Evolutionary conservation across 768 basidiomycete genomes (phyloP), one percentile per base, ranked within the genome.

Genomic region (Amanita rimosa): DNA sequence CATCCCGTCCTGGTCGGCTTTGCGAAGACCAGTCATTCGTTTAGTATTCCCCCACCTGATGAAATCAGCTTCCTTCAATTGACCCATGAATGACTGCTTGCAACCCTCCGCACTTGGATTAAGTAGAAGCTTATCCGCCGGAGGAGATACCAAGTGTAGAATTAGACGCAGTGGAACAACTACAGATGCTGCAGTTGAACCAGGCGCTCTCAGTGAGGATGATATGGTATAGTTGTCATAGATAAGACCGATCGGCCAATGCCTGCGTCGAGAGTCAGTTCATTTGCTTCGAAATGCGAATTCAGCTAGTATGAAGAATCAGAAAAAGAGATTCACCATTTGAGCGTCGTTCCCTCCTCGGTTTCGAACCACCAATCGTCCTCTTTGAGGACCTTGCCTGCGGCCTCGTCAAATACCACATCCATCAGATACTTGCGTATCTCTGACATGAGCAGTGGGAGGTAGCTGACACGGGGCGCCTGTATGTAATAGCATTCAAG

Each of bases 331-430:
- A 72, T 79, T 53, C 50, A 95, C 95, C 95, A 97, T 67, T 92
- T 90, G 57, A 94, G 73, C 43, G 87, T 60, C 5, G 74, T 77
- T 26, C 89, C 88, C 55, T 81, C 85, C 46, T 87, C 85, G 53
- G 82, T 85, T 65, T 96, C 92, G 63, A 99, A 96, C 96, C 95
- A 98, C 88, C 95, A 92, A 46, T 94, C 87, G 50, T 89, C 86
- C 55, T 93, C 89, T 59, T 85, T 86, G 52, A 94, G 66, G 8
- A 72, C 57, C 52, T 81, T 82, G 4, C 81, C 80, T 26, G 84
- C 82, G 31, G 78, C 74, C 58, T 95, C 92, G 60, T 96, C 91
- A 58, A 97, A 84, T 10, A 94, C 88, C 48, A 97, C 81, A 54
- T 96, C 89, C 71, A 88, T 82, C 53, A 98, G 74, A 65, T 91